Evolutionary conservation across 2,329 filamentous ascomycete species (phyloP), one percentile per base, ranked within the genome.

Genomic region (Claviceps quebecensis): DNA sequence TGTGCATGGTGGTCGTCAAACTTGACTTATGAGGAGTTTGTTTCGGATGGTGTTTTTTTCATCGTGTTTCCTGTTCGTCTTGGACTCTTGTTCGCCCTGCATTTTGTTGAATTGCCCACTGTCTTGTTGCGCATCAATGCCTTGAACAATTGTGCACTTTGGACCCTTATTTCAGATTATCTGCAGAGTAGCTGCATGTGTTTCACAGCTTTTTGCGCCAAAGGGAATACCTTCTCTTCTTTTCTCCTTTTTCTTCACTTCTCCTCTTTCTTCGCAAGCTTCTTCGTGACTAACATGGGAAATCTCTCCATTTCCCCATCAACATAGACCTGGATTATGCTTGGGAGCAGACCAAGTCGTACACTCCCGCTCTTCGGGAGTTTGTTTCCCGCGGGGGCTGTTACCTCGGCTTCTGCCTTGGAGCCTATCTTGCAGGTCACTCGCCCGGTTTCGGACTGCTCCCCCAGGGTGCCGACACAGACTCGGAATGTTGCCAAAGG

Each of bases 371-470:
- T 2, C 55, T 62, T 11, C 51, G 51, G 16, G 43, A 57, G 7
- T 63, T 59, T 52, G 55, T 63, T 7, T 51, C 54, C 13, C 48
- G 47, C 14, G 59, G 60, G 4, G 60, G 60, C 3, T 54, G 54
- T 16, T 63, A 61, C 47, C 49, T 63, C 1, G 60, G 60, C 26
- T 61, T 63, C 50, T 63, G 60, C 39, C 58, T 63, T 11, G 60
- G 60, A 8, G 58, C 60, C 3, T 63, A 60, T 36, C 53, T 62
- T 2, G 60, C 60, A n/a, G 60, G 59, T 13, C 26, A 55, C 39
- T 44, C 54, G 1, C 57, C 59, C 0, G 60, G 59, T 0, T 59
- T 58, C 26, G 55, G 47, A 5, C 53, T 62, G 8, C 53, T 63
- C n/a, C 59, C 52, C 0, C 34, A 26, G 0, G 57, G 56, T 1